Conservation (phyloP, 2,329 filamentous ascomycete genomes). For the Clonostachys rhizophaga region DNA sequence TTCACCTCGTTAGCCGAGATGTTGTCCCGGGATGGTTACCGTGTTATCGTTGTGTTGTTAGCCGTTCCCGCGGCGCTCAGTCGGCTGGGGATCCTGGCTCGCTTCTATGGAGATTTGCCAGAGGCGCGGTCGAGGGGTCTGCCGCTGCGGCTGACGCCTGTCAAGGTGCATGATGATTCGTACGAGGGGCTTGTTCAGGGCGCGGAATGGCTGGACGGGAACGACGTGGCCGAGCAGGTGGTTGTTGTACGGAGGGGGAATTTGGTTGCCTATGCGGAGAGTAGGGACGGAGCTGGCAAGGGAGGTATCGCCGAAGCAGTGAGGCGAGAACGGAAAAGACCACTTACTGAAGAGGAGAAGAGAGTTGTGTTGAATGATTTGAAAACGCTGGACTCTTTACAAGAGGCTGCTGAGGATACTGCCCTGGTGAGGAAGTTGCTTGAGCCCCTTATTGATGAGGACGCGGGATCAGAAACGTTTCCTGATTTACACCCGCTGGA, state of each 20-base stretch:
- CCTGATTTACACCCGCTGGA: no score
- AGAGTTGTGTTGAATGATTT: neutral
- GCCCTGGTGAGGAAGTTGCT: neutral
- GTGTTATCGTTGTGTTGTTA: conserved; percentile 31
- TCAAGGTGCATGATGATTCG: conserved; percentile 38
- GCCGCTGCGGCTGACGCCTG: conserved; percentile 34
- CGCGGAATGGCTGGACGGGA: conserved; percentile 27
- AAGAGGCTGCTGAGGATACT: neutral
- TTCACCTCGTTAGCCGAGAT: conserved; percentile 25
- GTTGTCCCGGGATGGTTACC: conserved; percentile 26
- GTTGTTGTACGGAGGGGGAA: conserved; percentile 31
- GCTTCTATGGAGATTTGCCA: conserved; percentile 27
- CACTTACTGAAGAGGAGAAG: neutral
- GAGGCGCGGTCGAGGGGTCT: conserved; percentile 26
- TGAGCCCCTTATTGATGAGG: neutral
- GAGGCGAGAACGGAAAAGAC: neutral
- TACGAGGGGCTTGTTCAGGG: conserved; percentile 29
- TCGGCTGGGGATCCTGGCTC: conserved; percentile 32
- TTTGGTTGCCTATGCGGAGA: conserved; percentile 18
- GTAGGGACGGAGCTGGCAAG: no score
- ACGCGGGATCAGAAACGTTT: no score
- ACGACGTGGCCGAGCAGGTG: conserved; percentile 22
- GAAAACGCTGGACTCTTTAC: neutral
- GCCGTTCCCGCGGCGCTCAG: conserved; percentile 35
- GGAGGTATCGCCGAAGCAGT: no score